Evolutionary conservation across 1,139 yeast species (phyloP).

Genomic region (Yamadazyma conglobata): DNA sequence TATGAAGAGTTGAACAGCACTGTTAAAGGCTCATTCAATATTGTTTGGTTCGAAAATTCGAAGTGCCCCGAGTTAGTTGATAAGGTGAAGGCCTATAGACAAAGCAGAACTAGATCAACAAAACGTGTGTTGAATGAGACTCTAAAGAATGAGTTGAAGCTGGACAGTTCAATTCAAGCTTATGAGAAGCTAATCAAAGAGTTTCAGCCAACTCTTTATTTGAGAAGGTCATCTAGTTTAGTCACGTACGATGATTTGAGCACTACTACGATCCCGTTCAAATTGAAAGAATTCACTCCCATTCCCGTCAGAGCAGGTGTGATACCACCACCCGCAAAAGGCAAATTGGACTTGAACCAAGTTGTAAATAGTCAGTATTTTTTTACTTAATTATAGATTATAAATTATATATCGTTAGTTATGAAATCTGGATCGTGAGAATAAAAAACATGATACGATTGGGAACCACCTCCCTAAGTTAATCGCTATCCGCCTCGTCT

Average conservation of each 20-base stretch:
- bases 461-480: no score
- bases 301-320: slow-evolving; percentile 26
- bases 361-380: slow-evolving; percentile 36
- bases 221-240: slow-evolving; percentile 8
- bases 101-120: background rate
- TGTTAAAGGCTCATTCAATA: slow-evolving; percentile 26
- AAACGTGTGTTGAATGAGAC: slow-evolving; percentile 9
- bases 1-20: slow-evolving; percentile 25
- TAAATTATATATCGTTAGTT: no score
- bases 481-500: slow-evolving; percentile 14
- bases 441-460: no score
- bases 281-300: slow-evolving; percentile 13
- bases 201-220: slow-evolving; percentile 22
- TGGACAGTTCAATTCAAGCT: no score
- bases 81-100: slow-evolving; percentile 7
- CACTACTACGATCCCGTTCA: slow-evolving; percentile 1
- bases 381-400: slow-evolving; percentile 26
- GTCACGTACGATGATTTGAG: slow-evolving; percentile 3
- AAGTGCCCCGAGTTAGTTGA: slow-evolving; percentile 20
- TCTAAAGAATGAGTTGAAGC: slow-evolving; percentile 17
- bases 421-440: no score
- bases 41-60: slow-evolving; percentile 30
- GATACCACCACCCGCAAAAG: slow-evolving; percentile 28
- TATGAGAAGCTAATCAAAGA: slow-evolving; percentile 16
- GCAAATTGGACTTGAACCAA: slow-evolving; percentile 29